Base-by-base conservation (phyloP, 345 rosid species). In the Eucalyptus marginata region DNA sequence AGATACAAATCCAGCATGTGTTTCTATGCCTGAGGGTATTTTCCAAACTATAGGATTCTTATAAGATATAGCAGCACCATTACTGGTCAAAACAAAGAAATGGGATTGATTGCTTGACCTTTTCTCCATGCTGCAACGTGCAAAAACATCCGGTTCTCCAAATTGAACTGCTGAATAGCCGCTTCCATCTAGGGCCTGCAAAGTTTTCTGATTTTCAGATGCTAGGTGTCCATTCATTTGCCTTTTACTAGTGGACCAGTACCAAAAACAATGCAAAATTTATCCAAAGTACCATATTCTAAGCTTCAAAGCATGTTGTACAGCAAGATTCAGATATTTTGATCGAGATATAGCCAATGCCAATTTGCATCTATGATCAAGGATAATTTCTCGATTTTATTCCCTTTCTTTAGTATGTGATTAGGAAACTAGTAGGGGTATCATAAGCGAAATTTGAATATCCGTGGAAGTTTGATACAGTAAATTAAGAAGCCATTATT, bases 161-260 rank as follows among this genome's bases (percentile, higher is more conserved):
- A 96, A 95, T 90, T 92, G 92, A 58, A 95, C 94, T 47, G 33
- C 88, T 36, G 96, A 91, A 92, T 95, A 96, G 49, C 99, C 98
- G 90, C 93, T 93, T 50, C 93, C 96, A 88, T 93, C 92, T 9
- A 94, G 79, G 85, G 94, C 94, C 98, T 96, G 93, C 80, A 86
- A 86, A 86, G 27, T 14, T 89, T 25, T 40, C 51, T 24, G 46
- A 88, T n/a, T 49, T 59, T 86, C 44, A 50, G 86, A 88, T 43
- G 22, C 66, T 15, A 50, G 59, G 86, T 36, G 25, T 22, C 51
- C n/a, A 33, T 46, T 56, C 58, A 85, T 29, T 86, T 51, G 15
- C 62, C 44, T 51, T 15, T 86, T 20, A 36, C 83, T 36, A 76
- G 15, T 71, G 22, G 3, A 87, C 33, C 44, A n/a, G n/a, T 13